A percentile compares a stretch with the other conserved stretches of the same genome.
These are phyloP conservation scores for Hymenoscyphus salicellus DNA, from an alignment of 2,329 filamentous ascomycete genomes.

Conservation along the genomic window DNA sequence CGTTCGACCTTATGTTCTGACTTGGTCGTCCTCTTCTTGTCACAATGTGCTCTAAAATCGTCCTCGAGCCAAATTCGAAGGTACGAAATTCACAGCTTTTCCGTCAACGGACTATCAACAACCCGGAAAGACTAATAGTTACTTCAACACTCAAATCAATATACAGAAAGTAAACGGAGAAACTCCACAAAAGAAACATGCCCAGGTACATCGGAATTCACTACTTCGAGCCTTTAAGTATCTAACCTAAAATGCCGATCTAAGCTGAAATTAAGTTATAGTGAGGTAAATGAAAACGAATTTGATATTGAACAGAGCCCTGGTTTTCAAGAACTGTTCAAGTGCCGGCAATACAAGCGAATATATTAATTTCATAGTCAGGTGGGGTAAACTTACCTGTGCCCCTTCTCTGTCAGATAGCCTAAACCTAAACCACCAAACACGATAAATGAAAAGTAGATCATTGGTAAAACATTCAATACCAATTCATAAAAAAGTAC, in stretches of 20 bases:
- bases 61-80: not conserved
- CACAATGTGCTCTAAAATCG: not conserved
- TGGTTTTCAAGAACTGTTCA: not conserved
- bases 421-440: constrained; percentile 7
- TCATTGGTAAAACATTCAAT: not conserved
- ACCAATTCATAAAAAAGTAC: not conserved
- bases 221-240: not conserved
- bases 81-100: not conserved
- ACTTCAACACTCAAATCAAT: not conserved
- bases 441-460: constrained; percentile 4
- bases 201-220: not conserved
- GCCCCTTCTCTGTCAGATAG: constrained; percentile 5
- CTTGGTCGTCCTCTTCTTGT: not conserved
- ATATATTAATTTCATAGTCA: constrained; percentile 10
- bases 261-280: not conserved
- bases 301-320: not conserved
- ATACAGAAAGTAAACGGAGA: not conserved
- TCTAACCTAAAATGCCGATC: not conserved
- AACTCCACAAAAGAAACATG: no score
- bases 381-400: constrained; percentile 11
- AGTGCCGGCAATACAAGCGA: constrained; percentile 14
- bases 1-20: not conserved
- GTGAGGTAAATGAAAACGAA: not conserved
- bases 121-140: not conserved
- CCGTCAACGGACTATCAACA: no score